Evolutionary conservation across 441 rosid genomes (phyloP).

Genomic region (Lepidium campestre): DNA sequence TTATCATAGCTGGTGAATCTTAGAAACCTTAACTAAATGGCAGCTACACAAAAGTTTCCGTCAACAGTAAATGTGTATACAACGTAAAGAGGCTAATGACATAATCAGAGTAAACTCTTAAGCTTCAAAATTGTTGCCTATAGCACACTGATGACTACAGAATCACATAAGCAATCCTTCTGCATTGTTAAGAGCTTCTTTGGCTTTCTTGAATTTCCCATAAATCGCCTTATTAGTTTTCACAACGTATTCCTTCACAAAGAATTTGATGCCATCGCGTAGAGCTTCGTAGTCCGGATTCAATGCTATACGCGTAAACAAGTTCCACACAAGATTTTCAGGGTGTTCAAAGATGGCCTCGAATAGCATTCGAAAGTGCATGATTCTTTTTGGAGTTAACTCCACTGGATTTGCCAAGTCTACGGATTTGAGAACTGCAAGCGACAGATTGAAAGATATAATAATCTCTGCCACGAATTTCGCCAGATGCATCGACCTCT

Average conservation of each 20-base stretch:
- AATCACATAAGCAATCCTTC: conserved; percentile 64
- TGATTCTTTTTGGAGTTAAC: conserved; percentile 57
- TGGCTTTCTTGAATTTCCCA: conserved; percentile 57
- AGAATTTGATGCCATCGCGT: conserved; percentile 60
- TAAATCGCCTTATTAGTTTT: conserved; percentile 34
- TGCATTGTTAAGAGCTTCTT: conserved; percentile 65
- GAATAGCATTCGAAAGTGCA: conserved; percentile 79
- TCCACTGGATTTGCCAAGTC: conserved; percentile 50
- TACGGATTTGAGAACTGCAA: conserved; percentile 56
- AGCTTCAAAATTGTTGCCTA: conserved; percentile 25
- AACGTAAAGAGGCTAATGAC: background rate
- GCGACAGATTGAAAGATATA: conserved; percentile 61
- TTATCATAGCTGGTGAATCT: background rate
- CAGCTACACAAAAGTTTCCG: background rate
- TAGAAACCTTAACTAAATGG: background rate
- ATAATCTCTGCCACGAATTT: conserved; percentile 81
- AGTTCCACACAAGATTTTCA: conserved; percentile 63
- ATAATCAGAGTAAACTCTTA: background rate
- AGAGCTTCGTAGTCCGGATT: conserved; percentile 63
- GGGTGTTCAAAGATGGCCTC: conserved; percentile 65
- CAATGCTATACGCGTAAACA: conserved; percentile 64
- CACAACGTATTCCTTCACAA: conserved; percentile 64
- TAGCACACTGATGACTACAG: background rate
- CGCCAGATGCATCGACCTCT: conserved; percentile 81
- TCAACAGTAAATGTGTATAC: background rate